phyloP scores from a whole-genome alignment of 306 rosid species.

The Dalbergia cultrata region DNA sequence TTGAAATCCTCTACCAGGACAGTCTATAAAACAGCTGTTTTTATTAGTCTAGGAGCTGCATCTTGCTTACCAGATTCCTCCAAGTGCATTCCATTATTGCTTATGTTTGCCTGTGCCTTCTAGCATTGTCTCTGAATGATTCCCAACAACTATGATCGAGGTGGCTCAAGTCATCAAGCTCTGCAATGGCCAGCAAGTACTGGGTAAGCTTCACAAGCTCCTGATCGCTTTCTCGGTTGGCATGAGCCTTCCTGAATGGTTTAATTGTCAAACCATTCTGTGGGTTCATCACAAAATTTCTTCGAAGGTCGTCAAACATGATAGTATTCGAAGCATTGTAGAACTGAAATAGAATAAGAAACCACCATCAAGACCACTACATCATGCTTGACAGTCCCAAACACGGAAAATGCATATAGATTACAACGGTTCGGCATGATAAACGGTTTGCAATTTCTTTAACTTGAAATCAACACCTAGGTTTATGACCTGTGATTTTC shows the following conservation, averaged over 20 bases:
- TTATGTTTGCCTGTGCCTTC: constrained; percentile 83
- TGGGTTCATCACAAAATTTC: constrained; percentile 98
- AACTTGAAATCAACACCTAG: background rate
- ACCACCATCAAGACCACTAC: constrained; percentile 30
- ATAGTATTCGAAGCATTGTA: constrained; percentile 83
- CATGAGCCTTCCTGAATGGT: constrained; percentile 99
- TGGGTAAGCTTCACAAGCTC: constrained; percentile 92
- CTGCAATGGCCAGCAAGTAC: constrained; percentile 92
- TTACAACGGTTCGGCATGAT: background rate
- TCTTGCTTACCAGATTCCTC: constrained; percentile 37
- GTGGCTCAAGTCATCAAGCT: constrained; percentile 78
- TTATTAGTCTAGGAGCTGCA: constrained; percentile 19
- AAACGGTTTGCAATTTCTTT: constrained; percentile 8
- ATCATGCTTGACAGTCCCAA: background rate
- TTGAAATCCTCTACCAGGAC: constrained; percentile 38
- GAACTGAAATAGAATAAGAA: constrained; percentile 65
- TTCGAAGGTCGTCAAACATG: constrained; percentile 92
- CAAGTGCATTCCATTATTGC: constrained; percentile 24
- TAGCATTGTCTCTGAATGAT: constrained; percentile 62
- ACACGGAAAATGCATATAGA: background rate
- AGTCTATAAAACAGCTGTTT: constrained; percentile 22
- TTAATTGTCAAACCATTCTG: constrained; percentile 89
- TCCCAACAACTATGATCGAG: constrained; percentile 83
- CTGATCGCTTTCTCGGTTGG: constrained; percentile 78
- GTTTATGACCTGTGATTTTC: constrained; percentile 6